phyloP scores from a whole-genome alignment of 2,329 filamentous ascomycete species.

The Coniella vitis region DNA sequence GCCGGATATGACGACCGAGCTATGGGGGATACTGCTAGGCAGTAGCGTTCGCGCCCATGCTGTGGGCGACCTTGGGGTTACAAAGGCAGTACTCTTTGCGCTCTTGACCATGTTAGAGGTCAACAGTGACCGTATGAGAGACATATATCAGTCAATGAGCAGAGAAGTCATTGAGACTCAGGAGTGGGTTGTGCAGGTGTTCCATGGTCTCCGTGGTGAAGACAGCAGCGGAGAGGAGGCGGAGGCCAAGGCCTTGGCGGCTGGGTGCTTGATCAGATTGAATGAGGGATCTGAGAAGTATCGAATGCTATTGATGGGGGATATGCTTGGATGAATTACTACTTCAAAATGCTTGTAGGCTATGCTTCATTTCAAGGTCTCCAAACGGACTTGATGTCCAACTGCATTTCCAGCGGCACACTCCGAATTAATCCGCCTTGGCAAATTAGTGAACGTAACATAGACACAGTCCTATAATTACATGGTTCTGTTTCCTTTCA shows the following conservation, averaged over 20 bases:
- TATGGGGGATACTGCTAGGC: constrained; percentile 72
- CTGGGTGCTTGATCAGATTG: constrained; percentile 69
- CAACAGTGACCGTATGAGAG: constrained; percentile 64
- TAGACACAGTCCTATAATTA: no score
- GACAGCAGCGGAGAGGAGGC: constrained; percentile 62
- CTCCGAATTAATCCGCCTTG: no score
- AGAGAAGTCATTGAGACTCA: constrained; percentile 77
- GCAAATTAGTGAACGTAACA: no score
- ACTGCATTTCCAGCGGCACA: no score
- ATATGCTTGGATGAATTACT: constrained; percentile 38
- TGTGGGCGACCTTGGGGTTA: constrained; percentile 56
- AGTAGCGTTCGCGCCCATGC: constrained; percentile 52
- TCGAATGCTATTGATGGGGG: constrained; percentile 68
- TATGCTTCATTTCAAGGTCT: no score
- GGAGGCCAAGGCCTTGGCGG: constrained; percentile 70
- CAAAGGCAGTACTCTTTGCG: constrained; percentile 70
- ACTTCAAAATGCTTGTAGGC: neutral
- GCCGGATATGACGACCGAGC: constrained; percentile 73
- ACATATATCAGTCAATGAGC: constrained; percentile 67
- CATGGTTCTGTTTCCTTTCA: no score
- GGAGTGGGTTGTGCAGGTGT: constrained; percentile 76
- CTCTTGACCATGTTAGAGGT: constrained; percentile 77
- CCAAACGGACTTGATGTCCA: no score
- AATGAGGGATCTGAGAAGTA: constrained; percentile 79
- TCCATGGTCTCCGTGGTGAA: constrained; percentile 51